Conservation (phyloP, 495 filamentous ascomycete genomes). For the Hypoxylon lenormandii region DNA sequence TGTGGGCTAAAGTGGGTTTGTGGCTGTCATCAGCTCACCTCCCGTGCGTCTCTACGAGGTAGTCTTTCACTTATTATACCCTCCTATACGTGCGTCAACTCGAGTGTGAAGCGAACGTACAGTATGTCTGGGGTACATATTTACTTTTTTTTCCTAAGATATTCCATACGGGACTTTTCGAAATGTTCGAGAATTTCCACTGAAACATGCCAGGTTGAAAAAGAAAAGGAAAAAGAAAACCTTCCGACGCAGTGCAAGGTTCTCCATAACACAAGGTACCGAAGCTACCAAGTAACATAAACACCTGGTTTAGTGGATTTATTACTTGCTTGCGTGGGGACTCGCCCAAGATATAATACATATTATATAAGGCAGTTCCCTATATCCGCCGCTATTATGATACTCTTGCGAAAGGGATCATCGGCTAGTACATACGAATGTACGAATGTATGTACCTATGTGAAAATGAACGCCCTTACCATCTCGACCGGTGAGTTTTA, state of each 20-base stretch:
- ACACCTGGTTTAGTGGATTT: background rate
- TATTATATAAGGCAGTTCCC: background rate
- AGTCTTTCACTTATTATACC: no score
- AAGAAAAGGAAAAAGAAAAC: background rate
- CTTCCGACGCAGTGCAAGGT: conserved; percentile 24
- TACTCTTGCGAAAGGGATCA: background rate
- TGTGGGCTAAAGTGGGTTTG: background rate
- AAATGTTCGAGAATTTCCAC: conserved; percentile 14
- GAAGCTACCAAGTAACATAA: conserved; percentile 1
- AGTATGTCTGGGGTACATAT: background rate
- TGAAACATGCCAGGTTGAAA: background rate
- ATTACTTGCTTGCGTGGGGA: conserved; percentile 1
- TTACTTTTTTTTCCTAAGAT: no score
- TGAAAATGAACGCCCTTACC: no score
- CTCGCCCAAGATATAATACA: background rate
- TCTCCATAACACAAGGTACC: background rate
- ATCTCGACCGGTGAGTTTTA: no score
- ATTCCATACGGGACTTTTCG: conserved; percentile 10
- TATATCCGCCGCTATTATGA: background rate
- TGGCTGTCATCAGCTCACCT: background rate
- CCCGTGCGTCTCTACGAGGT: background rate
- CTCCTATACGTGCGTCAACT: background rate
- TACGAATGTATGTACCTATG: background rate
- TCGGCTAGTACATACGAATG: conserved; percentile 9
- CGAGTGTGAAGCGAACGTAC: background rate